Conservation (phyloP, 2,329 filamentous ascomycete genomes). For the Penicillium glabrum region DNA sequence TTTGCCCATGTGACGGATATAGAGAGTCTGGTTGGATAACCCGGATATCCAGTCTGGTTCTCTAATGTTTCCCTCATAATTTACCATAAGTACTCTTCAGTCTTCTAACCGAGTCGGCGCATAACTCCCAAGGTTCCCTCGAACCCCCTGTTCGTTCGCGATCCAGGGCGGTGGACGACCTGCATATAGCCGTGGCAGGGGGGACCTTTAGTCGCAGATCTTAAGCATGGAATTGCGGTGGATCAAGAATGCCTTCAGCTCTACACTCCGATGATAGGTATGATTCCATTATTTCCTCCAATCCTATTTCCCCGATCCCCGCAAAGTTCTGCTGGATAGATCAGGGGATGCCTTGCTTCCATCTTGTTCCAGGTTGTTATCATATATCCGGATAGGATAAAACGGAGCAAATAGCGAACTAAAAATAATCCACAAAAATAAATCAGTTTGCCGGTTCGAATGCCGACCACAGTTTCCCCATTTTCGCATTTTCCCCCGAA, state of each 20-base stretch:
- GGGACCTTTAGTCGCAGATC: slow-evolving; percentile 21
- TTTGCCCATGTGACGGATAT: slow-evolving; percentile 6
- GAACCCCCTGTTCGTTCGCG: slow-evolving; percentile 1
- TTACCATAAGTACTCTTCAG: background rate
- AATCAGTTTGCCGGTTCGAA: background rate
- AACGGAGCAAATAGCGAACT: background rate
- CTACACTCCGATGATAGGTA: background rate
- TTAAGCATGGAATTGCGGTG: slow-evolving; percentile 9
- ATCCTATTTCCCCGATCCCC: background rate
- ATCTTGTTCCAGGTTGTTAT: background rate
- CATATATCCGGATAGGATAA: background rate
- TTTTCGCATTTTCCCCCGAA: background rate
- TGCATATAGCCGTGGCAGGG: slow-evolving; percentile 16
- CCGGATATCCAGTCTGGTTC: background rate
- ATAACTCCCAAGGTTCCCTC: background rate
- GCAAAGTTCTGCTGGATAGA: background rate
- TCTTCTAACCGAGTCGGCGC: background rate
- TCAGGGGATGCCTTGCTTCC: background rate
- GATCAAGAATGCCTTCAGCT: background rate
- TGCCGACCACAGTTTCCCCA: background rate
- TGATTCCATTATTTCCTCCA: background rate
- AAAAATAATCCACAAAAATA: background rate
- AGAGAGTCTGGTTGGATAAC: slow-evolving; percentile 8
- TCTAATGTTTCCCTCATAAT: background rate
- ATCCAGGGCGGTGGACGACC: slow-evolving; percentile 9